Evolutionary conservation across 31 red algal genomes (phyloP).

Genomic region (Odonthalia washingtoniensis): DNA sequence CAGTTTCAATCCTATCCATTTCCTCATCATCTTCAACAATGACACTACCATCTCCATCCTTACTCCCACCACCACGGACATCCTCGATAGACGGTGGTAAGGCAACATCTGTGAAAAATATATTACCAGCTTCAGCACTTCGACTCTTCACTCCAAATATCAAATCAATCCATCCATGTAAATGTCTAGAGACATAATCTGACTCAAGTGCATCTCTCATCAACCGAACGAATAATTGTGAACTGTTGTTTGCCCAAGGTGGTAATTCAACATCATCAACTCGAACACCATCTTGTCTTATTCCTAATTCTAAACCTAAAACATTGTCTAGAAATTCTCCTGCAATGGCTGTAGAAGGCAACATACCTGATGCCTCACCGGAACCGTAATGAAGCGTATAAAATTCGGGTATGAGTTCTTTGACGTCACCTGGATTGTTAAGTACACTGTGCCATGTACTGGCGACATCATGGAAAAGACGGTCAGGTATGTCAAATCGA

Average conservation of each 20-base stretch:
- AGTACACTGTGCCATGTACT: conserved; percentile 70
- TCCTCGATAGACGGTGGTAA: conserved; percentile 55
- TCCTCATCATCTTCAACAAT: conserved; percentile 77
- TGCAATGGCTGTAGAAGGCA: conserved; percentile 41
- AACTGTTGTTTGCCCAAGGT: conserved; percentile 74
- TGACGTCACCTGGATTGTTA: conserved; percentile 73
- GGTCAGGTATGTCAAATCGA: conserved; percentile 83
- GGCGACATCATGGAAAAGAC: conserved; percentile 74
- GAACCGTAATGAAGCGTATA: conserved; percentile 46
- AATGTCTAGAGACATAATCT: conserved; percentile 62
- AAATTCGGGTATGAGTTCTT: conserved; percentile 93
- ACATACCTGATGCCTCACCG: conserved; percentile 50
- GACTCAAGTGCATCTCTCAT: conserved; percentile 75
- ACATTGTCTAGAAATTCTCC: conserved; percentile 82
- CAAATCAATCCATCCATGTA: conserved; percentile 89
- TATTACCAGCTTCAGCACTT: conserved; percentile 71
- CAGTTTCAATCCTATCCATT: conserved; percentile 60
- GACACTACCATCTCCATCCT: too few relatives aligned
- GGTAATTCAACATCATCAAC: conserved; percentile 87
- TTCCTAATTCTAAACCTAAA: conserved; percentile 70
- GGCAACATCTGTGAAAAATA: conserved; percentile 88
- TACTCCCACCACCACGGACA: background rate
- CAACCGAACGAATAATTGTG: conserved; percentile 70
- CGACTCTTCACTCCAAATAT: conserved; percentile 86
- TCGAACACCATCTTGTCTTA: conserved; percentile 73